These are phyloP conservation scores for Takashimella tepidaria DNA, from an alignment of 1,284 basidiomycete species.

Conservation along the genomic window DNA sequence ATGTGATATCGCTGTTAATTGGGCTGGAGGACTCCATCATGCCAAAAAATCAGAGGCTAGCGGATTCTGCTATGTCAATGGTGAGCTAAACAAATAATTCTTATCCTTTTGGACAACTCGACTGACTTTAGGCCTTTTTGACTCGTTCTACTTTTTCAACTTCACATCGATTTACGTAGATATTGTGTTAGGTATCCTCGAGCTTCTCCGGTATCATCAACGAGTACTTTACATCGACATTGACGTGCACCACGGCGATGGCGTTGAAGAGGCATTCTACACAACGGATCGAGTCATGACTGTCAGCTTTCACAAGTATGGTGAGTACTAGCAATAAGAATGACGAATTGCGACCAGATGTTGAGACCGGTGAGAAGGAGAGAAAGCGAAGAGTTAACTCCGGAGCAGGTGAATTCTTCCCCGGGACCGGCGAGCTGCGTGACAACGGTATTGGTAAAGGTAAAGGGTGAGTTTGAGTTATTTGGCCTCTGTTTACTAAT, in stretches of 20 bases:
- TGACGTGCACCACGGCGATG: slow-evolving; percentile 98
- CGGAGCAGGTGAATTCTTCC: slow-evolving; percentile 77
- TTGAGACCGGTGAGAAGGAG: not conserved
- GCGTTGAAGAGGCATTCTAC: slow-evolving; percentile 99
- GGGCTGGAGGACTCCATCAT: slow-evolving; percentile 97
- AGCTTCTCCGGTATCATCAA: slow-evolving; percentile 86
- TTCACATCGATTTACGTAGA: slow-evolving; percentile 52
- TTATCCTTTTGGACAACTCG: not conserved
- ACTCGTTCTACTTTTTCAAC: not conserved
- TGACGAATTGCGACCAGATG: not conserved
- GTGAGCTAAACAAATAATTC: slow-evolving; percentile 51
- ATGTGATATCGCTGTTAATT: slow-evolving; percentile 97
- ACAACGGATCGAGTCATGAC: slow-evolving; percentile 99
- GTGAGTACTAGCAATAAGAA: slow-evolving; percentile 37
- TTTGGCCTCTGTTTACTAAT: slow-evolving; percentile 5
- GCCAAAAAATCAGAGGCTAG: slow-evolving; percentile 98
- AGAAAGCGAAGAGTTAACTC: not conserved
- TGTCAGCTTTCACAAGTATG: slow-evolving; percentile 96
- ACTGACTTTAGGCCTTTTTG: too few relatives aligned
- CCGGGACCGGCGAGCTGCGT: slow-evolving; percentile 92
- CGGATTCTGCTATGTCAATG: slow-evolving; percentile 98
- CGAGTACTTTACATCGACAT: slow-evolving; percentile 98
- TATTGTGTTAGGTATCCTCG: slow-evolving; percentile 94
- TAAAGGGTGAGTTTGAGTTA: slow-evolving; percentile 54
- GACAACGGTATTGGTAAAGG: slow-evolving; percentile 91